Conservation (phyloP, 1,284 basidiomycete genomes). For the Rhizoctonia solani region DNA sequence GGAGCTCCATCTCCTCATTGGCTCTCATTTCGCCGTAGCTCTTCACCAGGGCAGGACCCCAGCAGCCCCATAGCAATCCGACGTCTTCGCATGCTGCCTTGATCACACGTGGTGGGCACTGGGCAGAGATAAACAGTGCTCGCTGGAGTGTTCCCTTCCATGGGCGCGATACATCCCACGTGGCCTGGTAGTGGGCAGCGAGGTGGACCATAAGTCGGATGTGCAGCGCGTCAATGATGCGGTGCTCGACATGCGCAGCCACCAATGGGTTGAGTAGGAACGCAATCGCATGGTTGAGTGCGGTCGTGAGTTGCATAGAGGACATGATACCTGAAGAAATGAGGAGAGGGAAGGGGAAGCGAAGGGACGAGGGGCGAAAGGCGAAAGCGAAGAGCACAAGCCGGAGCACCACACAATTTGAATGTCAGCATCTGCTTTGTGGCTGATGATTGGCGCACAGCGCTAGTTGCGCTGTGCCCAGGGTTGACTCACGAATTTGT, state of each 20-base stretch:
- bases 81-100: constrained; percentile 33
- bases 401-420: constrained; percentile 2
- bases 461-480: constrained; percentile 15
- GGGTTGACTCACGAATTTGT: constrained; percentile 13
- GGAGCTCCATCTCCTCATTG: constrained; percentile 32
- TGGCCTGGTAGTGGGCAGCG: constrained; percentile 36
- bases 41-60: constrained; percentile 30
- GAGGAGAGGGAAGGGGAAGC: not conserved
- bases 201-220: constrained; percentile 39
- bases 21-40: constrained; percentile 20
- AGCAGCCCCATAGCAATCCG: constrained; percentile 31
- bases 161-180: constrained; percentile 28
- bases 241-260: constrained; percentile 33
- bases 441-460: constrained; percentile 29
- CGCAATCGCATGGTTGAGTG: constrained; percentile 37
- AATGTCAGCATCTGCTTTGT: constrained; percentile 18
- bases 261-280: constrained; percentile 36
- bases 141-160: constrained; percentile 21
- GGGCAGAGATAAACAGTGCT: constrained; percentile 29
- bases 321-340: constrained; percentile 18
- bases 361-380: no score
- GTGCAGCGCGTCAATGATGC: constrained; percentile 38
- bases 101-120: constrained; percentile 32
- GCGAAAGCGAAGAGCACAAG: no score
- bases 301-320: constrained; percentile 32